Evolutionary conservation across 371 early-diverging fungal species (phyloP), one percentile per base, ranked within the genome.

Genomic region (Mucor mucedo): DNA sequence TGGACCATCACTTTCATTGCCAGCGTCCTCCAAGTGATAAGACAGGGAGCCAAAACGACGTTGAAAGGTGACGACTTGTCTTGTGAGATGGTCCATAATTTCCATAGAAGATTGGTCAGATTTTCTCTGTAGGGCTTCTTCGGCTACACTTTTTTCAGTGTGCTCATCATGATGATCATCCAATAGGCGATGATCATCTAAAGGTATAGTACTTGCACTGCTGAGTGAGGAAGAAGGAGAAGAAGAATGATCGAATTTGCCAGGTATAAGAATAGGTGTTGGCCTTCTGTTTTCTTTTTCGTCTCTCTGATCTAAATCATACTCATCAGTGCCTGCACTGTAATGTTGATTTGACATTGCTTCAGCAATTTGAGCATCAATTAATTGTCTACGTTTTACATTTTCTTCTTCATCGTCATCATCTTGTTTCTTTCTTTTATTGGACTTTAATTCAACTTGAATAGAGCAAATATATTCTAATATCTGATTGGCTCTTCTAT

Each of bases 381-480:
- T 30, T 30, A 55, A 14, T 39, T 54, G 60, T 30, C 60, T 54
- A 33, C 59, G 55, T 35, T 58, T 40, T 7, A 29, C 11, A 50
- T 63, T 66, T 14, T 65, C 65, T 5, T 64, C 64, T 13, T 56
- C 58, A 42, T 66, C 66, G 14, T 56, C 48, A 33, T 53, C 33
- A 16, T 9, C 39, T 45, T 62, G 21, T 41, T 61, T 55, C 21
- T 29, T n/a, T 33, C 60, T 47, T 49, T 64, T 57, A 42, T 57
- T 42, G 13, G 75, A 71, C 11, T 72, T 70, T 73, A 82, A 73
- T 27, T 80, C 78, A 8, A 83, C 76, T 60, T 85, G 87, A 13
- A 82, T 61, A 0, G 84, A 80, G 42, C 78, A 72, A 35, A 87
- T 79, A 55, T 84, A 87, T 47, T 87, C 84, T 39, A 84, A 65